phyloP scores from a whole-genome alignment of 1,284 basidiomycete species.

The Flammula alnicola region DNA sequence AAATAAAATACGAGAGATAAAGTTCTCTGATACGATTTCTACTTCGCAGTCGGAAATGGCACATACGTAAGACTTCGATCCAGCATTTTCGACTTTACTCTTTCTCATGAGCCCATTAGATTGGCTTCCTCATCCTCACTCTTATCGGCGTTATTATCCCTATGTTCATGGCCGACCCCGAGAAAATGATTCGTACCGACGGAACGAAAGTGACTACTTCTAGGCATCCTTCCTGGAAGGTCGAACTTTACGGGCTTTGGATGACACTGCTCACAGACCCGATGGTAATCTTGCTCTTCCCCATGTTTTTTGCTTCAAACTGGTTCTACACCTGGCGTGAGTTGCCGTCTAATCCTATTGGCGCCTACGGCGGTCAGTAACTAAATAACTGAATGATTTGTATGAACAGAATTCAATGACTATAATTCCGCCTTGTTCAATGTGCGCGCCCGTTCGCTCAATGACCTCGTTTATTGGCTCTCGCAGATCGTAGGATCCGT shows the following conservation, averaged over 20 bases:
- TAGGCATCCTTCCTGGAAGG: conserved; percentile 74
- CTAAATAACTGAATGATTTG: neutral
- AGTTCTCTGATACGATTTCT: neutral
- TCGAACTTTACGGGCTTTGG: conserved; percentile 55
- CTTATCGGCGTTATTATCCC: conserved; percentile 68
- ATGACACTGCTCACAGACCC: conserved; percentile 59
- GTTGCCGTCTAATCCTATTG: conserved; percentile 31
- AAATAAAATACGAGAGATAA: neutral
- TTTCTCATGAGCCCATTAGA: conserved; percentile 41
- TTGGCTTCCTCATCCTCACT: conserved; percentile 73
- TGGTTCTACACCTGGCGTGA: conserved; percentile 81
- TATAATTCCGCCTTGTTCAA: conserved; percentile 70
- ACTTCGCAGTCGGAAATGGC: conserved; percentile 37
- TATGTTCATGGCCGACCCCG: conserved; percentile 68
- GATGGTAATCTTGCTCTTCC: conserved; percentile 61
- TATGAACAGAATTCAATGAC: conserved; percentile 62
- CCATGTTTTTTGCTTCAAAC: conserved; percentile 76
- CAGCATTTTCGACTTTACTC: neutral
- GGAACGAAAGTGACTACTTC: conserved; percentile 65
- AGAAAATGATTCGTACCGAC: conserved; percentile 71
- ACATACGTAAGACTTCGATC: conserved; percentile 60
- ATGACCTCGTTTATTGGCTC: conserved; percentile 73
- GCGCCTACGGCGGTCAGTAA: neutral
- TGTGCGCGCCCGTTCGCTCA: conserved; percentile 67
- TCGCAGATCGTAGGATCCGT: conserved; percentile 70